Percentiles rank a stretch among this genome's conserved stretches.
These are phyloP conservation scores for Alternaria ventricosa DNA, from an alignment of 2,329 filamentous ascomycete genomes.

Conservation along the genomic window DNA sequence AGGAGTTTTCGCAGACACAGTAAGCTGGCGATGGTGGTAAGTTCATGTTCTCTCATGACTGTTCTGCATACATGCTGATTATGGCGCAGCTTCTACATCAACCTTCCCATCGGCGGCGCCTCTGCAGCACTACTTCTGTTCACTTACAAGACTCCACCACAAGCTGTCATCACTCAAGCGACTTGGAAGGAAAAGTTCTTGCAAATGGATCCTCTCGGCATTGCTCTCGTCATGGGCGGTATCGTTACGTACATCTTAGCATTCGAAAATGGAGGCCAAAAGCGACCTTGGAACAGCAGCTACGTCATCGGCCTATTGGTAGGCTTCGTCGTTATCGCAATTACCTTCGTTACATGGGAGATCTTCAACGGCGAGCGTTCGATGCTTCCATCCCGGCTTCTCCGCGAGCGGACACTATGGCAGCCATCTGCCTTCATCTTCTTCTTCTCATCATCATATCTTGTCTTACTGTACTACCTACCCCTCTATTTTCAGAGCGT, in stretches of 20 bases:
- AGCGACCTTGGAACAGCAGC: constrained; percentile 35
- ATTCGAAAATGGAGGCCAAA: constrained; percentile 53
- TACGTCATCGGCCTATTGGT: constrained; percentile 56
- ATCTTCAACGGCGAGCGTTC: constrained; percentile 50
- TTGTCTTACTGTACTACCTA: constrained; percentile 54
- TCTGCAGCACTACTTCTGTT: constrained; percentile 39
- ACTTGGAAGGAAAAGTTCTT: constrained; percentile 47
- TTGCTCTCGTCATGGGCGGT: constrained; percentile 48
- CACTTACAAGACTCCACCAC: constrained; percentile 38
- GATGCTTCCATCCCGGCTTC: constrained; percentile 47
- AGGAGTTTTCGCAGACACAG: constrained; percentile 48
- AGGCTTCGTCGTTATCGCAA: constrained; percentile 50
- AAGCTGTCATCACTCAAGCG: constrained; percentile 20
- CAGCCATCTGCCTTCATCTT: constrained; percentile 45
- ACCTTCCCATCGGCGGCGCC: constrained; percentile 54
- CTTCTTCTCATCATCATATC: constrained; percentile 46
- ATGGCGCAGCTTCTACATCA: constrained; percentile 45
- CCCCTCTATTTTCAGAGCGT: constrained; percentile 60
- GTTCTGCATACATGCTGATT: not conserved
- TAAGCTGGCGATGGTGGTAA: constrained; percentile 51
- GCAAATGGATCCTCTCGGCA: constrained; percentile 56
- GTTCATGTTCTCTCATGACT: not conserved
- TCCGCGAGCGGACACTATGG: constrained; percentile 48
- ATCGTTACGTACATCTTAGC: constrained; percentile 53
- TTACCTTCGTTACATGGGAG: constrained; percentile 48